Percentiles rank a stretch among this genome's conserved stretches.
These are phyloP conservation scores for Athelia psychrophila DNA, from an alignment of 1,284 basidiomycete species.

Conservation along the genomic window DNA sequence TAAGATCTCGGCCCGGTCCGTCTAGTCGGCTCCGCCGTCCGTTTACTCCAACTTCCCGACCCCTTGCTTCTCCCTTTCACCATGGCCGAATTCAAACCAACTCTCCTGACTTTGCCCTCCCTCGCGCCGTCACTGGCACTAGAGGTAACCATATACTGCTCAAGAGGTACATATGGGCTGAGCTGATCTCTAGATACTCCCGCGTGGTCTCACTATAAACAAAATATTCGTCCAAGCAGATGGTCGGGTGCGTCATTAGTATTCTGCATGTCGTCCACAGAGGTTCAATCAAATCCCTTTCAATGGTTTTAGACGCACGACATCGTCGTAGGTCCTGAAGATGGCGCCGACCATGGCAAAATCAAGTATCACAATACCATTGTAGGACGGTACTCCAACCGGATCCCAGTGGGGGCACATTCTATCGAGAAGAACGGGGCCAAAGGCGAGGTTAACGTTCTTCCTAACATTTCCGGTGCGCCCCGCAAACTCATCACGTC, in stretches of 20 bases:
- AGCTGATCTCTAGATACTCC: slow-evolving; percentile 45
- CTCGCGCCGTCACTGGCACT: slow-evolving; percentile 54
- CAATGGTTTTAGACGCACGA: slow-evolving; percentile 57
- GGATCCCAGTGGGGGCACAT: slow-evolving; percentile 59
- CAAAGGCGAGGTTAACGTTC: slow-evolving; percentile 41
- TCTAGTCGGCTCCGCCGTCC: too few species aligned
- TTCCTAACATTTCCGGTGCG: slow-evolving; percentile 32
- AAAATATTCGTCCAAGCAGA: slow-evolving; percentile 60
- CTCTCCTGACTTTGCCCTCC: slow-evolving; percentile 51
- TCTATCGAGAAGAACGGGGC: slow-evolving; percentile 48
- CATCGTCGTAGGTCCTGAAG: slow-evolving; percentile 69
- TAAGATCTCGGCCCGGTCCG: too few species aligned
- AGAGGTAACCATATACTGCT: slow-evolving; percentile 37
- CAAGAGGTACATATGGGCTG: slow-evolving; percentile 1
- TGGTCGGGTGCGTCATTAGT: slow-evolving; percentile 44
- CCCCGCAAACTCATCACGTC: slow-evolving; percentile 2
- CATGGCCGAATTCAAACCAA: slow-evolving; percentile 48
- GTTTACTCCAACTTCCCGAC: too few species aligned
- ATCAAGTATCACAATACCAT: slow-evolving; percentile 73
- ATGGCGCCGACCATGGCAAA: slow-evolving; percentile 50
- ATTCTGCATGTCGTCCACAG: slow-evolving; percentile 5
- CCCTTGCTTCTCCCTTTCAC: too few species aligned
- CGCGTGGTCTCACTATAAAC: slow-evolving; percentile 65
- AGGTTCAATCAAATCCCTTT: too few species aligned
- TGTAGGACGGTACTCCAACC: slow-evolving; percentile 71